These are phyloP conservation scores for Isatis tinctoria DNA, from an alignment of 345 rosid genomes.

Conservation along the genomic window DNA sequence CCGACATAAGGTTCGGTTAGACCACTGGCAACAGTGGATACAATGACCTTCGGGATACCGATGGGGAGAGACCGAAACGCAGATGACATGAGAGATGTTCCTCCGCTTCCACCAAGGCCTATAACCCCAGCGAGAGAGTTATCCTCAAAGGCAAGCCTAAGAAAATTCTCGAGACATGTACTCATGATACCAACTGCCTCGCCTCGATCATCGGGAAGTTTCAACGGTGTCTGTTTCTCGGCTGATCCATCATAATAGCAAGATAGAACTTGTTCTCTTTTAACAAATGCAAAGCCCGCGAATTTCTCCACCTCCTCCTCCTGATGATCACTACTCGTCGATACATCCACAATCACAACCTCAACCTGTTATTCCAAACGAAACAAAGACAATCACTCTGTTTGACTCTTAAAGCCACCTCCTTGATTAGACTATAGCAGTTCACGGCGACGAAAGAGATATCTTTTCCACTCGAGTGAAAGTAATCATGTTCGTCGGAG, in stretches of 20 bases:
- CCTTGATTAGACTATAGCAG: too few relatives aligned
- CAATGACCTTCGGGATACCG: constrained; percentile 77
- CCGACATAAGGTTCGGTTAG: constrained; percentile 74
- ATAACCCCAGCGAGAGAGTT: constrained; percentile 56
- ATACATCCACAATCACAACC: constrained; percentile 76
- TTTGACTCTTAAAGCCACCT: background rate
- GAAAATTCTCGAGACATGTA: constrained; percentile 54
- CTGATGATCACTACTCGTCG: constrained; percentile 36
- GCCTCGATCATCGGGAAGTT: constrained; percentile 63
- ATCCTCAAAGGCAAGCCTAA: constrained; percentile 37
- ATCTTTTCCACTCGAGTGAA: too few relatives aligned
- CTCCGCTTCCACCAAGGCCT: constrained; percentile 90
- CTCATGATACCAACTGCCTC: constrained; percentile 70
- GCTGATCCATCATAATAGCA: constrained; percentile 27
- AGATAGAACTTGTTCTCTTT: constrained; percentile 56
- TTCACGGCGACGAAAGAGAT: too few relatives aligned
- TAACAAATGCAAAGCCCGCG: constrained; percentile 44
- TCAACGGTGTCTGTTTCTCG: background rate
- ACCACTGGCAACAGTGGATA: constrained; percentile 93
- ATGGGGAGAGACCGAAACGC: constrained; percentile 75
- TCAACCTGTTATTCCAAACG: constrained; percentile 41
- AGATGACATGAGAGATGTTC: constrained; percentile 69
- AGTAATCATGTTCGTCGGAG: background rate
- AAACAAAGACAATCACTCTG: background rate
- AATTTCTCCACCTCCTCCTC: constrained; percentile 35